Base-by-base conservation (phyloP, 106 monocot species). In the Ottelia alismoides region DNA sequence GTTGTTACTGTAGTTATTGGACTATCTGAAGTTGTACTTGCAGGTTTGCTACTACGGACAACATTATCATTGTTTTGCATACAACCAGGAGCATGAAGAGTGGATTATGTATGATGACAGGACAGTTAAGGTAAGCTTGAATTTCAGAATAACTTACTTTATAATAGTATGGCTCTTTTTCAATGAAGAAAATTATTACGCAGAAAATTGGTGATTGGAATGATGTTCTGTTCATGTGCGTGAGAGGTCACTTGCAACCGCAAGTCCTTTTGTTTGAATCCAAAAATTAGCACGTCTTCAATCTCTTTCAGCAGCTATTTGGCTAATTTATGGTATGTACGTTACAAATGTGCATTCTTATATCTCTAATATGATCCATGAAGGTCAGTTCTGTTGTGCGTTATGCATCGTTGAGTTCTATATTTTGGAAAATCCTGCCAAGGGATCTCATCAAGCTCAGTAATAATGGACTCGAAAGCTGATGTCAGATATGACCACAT, bases 21-120 rank as follows among this genome's bases (percentile, higher is more conserved):
- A n/a, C n/a, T n/a, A n/a, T n/a, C n/a, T n/a, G n/a, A n/a, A n/a
- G n/a, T n/a, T n/a, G n/a, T n/a, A n/a, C n/a, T n/a, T 67, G 27
- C 70, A 89, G 89, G 84, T 89, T 56, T 89, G 89, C 72, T 89
- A 84, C 58, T 89, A 89, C 67, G 89, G 89, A 21, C 89, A 89
- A 51, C 89, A 89, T 53, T 89, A 89, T 67, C 84, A 84, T 53
- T 89, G 89, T 57, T 89, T 89, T 72, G 84, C 89, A 27, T 84
- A 74, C 32, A 57, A 30, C 53, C 31, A 58, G 57, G 70, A 80
- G 67, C 51, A 58, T 66, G 68, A 63, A 51, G 58, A 58, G 46
- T 89, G 89, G 89, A 74, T 89, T 49, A 80, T 84, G 76, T 89
- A 84, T 66, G 89, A 89, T 64, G 89, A 89, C 62, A 80, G 77